Conservation (phyloP, 306 rosid genomes). For the Styphnolobium japonicum region DNA sequence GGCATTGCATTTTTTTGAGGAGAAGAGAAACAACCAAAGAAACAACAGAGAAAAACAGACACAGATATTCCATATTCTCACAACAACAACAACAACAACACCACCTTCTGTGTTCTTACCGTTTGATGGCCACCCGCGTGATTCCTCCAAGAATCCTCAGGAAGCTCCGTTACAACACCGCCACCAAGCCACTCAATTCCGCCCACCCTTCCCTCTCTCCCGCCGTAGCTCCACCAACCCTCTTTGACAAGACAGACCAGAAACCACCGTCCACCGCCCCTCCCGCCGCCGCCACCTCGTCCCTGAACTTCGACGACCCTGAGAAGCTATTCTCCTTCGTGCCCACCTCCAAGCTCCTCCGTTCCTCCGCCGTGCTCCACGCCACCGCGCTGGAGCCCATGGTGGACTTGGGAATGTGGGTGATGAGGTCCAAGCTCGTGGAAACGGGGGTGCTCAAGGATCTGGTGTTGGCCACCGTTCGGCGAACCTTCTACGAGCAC, state of each 20-base stretch:
- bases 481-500: slow-evolving; percentile 53
- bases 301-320: slow-evolving; percentile 25
- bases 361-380: slow-evolving; percentile 61
- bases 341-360: slow-evolving; percentile 41
- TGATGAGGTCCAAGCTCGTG: slow-evolving; percentile 57
- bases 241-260: too few relatives aligned
- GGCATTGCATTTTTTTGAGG: too few relatives aligned
- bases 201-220: not conserved
- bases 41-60: not conserved
- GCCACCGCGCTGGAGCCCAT: slow-evolving; percentile 60
- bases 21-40: not conserved
- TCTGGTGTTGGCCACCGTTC: slow-evolving; percentile 13
- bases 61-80: too few relatives aligned
- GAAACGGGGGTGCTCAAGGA: slow-evolving; percentile 20
- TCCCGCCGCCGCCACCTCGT: not conserved
- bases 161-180: slow-evolving; percentile 21
- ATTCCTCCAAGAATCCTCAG: slow-evolving; percentile 47
- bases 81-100: not conserved
- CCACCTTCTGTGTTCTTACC: not conserved
- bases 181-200: slow-evolving; percentile 40
- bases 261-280: not conserved
- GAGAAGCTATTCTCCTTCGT: slow-evolving; percentile 50
- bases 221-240: not conserved
- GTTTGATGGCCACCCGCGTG: slow-evolving; percentile 47
- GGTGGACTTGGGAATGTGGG: slow-evolving; percentile 82